Percentiles rank a stretch among this genome's conserved stretches.
Conservation (phyloP, 1,284 basidiomycete genomes). For the Porogramme epimiltina region DNA sequence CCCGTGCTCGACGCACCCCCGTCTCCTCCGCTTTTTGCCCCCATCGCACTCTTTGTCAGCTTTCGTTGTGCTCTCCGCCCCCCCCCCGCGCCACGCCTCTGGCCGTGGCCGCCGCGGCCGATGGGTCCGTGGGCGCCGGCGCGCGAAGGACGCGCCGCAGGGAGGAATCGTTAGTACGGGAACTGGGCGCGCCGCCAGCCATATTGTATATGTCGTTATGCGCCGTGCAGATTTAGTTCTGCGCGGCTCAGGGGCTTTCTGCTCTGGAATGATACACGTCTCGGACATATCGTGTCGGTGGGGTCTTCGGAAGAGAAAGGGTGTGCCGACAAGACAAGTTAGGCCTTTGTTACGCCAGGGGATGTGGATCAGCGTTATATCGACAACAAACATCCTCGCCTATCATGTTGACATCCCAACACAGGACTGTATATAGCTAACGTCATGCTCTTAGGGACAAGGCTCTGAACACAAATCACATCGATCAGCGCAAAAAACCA, state of each 20-base stretch:
- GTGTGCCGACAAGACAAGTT: too few species aligned
- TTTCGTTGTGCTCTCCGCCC: slow-evolving; percentile 9
- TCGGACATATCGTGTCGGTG: too few species aligned
- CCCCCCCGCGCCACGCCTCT: neutral
- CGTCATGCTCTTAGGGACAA: neutral
- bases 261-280: neutral
- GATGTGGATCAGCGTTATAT: too few species aligned
- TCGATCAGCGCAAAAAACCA: neutral
- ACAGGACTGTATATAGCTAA: too few species aligned
- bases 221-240: slow-evolving; percentile 16
- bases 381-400: too few species aligned
- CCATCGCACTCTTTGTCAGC: neutral
- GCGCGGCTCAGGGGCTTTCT: slow-evolving; percentile 13
- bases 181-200: slow-evolving; percentile 3
- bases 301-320: too few species aligned
- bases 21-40: neutral
- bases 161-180: slow-evolving; percentile 8
- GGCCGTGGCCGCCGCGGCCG: slow-evolving; percentile 12
- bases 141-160: slow-evolving; percentile 15
- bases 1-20: slow-evolving; percentile 21
- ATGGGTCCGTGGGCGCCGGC: slow-evolving; percentile 13
- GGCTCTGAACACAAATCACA: too few species aligned
- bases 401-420: too few species aligned
- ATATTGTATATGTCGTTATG: slow-evolving; percentile 12
- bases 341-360: too few species aligned